Percentiles rank a stretch among this genome's conserved stretches.
Conservation (phyloP, 768 basidiomycete genomes). For the Candolleomyces eurysporus region DNA sequence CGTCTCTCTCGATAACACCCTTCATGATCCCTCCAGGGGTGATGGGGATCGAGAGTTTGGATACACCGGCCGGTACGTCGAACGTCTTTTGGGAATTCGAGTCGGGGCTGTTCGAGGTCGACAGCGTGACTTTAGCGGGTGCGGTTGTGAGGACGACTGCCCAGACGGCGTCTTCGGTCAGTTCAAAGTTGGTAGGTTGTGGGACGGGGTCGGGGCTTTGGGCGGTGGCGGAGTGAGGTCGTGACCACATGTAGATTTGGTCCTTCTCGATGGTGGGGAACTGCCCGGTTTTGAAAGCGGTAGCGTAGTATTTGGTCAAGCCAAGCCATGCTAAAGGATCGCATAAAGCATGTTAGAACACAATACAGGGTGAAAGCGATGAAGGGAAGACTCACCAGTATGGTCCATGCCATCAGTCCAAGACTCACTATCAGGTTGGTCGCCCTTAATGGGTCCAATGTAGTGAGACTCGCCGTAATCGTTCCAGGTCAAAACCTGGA, state of each 20-base stretch:
- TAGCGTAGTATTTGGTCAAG: constrained; percentile 63
- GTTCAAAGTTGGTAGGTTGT: constrained; percentile 53
- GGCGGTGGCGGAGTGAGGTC: constrained; percentile 59
- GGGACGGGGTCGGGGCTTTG: constrained; percentile 53
- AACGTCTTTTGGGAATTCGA: constrained; percentile 31
- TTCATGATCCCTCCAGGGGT: constrained; percentile 49
- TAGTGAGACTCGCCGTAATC: constrained; percentile 81
- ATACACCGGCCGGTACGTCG: constrained; percentile 53
- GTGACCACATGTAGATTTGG: constrained; percentile 66
- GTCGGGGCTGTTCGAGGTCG: constrained; percentile 41
- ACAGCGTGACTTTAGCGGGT: constrained; percentile 54
- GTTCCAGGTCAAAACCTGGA: constrained; percentile 67
- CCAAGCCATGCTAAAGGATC: constrained; percentile 54
- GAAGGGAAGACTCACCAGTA: constrained; percentile 29
- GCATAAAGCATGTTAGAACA: neutral
- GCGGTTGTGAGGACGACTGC: constrained; percentile 61
- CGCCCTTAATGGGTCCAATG: constrained; percentile 73
- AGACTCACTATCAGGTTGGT: constrained; percentile 65
- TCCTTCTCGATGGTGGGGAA: constrained; percentile 61
- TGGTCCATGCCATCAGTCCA: constrained; percentile 73
- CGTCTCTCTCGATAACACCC: constrained; percentile 47
- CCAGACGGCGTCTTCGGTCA: constrained; percentile 65
- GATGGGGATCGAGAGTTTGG: constrained; percentile 61
- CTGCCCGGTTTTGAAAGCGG: constrained; percentile 68
- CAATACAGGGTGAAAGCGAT: constrained; percentile 3